Percentiles rank a stretch among this genome's conserved stretches.
phyloP scores from a whole-genome alignment of 2,329 filamentous ascomycete species.

The Lojkania enalia region DNA sequence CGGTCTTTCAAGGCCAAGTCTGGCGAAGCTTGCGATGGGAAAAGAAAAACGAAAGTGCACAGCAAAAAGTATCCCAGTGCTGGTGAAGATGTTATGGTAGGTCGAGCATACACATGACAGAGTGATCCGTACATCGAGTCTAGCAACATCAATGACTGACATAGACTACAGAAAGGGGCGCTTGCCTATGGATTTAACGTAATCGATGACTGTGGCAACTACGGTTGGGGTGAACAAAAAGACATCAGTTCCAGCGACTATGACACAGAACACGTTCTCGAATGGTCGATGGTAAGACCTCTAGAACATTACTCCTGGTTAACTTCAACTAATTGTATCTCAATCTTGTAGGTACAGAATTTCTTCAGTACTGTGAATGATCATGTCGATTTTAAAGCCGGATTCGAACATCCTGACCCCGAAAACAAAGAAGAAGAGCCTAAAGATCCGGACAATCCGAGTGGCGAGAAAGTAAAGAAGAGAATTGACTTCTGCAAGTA shows the following conservation, averaged over 20 bases:
- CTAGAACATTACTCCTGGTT: background rate
- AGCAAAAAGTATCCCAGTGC: slow-evolving; percentile 1
- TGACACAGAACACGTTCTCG: slow-evolving; percentile 12
- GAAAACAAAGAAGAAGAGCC: too few relatives aligned
- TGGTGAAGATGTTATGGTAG: slow-evolving; percentile 2
- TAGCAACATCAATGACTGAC: background rate
- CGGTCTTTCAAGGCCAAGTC: background rate
- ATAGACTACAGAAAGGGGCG: slow-evolving; percentile 2
- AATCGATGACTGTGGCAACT: slow-evolving; percentile 5
- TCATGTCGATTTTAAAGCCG: slow-evolving; percentile 4
- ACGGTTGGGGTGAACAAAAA: slow-evolving; percentile 4
- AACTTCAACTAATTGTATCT: background rate
- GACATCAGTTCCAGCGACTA: background rate
- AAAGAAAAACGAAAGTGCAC: background rate
- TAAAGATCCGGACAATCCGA: too few relatives aligned
- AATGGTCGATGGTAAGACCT: slow-evolving; percentile 10
- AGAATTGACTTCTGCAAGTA: slow-evolving; percentile 10
- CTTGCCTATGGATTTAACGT: slow-evolving; percentile 1
- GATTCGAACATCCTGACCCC: slow-evolving; percentile 8
- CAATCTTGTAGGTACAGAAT: background rate
- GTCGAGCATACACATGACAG: background rate
- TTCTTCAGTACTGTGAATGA: slow-evolving; percentile 5
- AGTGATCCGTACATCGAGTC: background rate
- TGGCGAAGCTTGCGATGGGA: background rate
- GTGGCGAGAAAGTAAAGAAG: background rate